phyloP scores from a whole-genome alignment of 2,329 filamentous ascomycete species.

The Pestalotiopsis sp. region DNA sequence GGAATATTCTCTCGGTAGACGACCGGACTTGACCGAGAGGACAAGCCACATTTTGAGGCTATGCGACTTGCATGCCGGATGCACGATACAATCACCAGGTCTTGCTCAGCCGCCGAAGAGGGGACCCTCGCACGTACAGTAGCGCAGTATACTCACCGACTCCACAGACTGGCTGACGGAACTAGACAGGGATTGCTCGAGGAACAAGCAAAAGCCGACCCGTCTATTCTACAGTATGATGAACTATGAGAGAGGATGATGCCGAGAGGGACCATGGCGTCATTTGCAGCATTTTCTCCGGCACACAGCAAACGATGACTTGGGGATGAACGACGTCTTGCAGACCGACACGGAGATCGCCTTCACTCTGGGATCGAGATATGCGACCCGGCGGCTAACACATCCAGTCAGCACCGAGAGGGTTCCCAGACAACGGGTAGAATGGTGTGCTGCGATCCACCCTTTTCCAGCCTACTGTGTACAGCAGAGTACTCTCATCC shows the following conservation, averaged over 20 bases:
- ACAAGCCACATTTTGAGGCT: neutral
- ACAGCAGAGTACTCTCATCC: neutral
- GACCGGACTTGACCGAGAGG: slow-evolving; percentile 9
- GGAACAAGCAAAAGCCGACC: neutral
- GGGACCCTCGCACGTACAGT: neutral
- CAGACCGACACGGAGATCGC: neutral
- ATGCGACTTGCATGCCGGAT: neutral
- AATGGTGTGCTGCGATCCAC: neutral
- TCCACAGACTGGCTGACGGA: neutral
- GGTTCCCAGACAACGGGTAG: neutral
- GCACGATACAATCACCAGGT: neutral
- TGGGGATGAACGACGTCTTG: neutral
- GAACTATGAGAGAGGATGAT: neutral
- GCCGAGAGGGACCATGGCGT: neutral
- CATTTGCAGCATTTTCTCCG: neutral
- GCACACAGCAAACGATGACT: neutral
- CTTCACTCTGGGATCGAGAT: neutral
- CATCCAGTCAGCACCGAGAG: neutral
- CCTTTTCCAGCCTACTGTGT: too few relatives aligned
- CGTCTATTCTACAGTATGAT: neutral
- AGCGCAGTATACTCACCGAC: neutral
- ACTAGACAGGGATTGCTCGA: too few relatives aligned
- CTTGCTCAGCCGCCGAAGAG: neutral
- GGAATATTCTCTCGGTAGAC: slow-evolving; percentile 4
- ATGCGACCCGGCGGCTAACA: neutral